Conservation (phyloP, 345 rosid genomes). For the Populus davidiana region DNA sequence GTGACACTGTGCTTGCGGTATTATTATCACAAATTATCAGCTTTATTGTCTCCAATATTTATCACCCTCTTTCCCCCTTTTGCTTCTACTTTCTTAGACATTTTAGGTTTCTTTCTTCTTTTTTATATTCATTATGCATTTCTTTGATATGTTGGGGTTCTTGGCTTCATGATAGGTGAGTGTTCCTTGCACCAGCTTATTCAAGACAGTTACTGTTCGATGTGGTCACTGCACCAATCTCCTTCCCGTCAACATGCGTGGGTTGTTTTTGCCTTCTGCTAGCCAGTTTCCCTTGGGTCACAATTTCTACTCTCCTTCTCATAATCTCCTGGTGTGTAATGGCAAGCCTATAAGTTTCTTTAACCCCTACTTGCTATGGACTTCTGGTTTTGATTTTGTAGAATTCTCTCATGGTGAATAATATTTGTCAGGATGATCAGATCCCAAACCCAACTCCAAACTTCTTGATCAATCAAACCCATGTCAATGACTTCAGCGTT, state of each 20-base stretch:
- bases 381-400: background rate
- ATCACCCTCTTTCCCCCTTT: background rate
- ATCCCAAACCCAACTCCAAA: constrained; percentile 45
- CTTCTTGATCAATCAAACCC: constrained; percentile 22
- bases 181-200: constrained; percentile 91
- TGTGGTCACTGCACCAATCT: constrained; percentile 97
- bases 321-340: constrained; percentile 54
- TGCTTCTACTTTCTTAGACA: background rate
- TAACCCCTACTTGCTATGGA: background rate
- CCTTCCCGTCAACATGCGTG: constrained; percentile 82
- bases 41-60: background rate
- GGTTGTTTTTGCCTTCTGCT: constrained; percentile 58
- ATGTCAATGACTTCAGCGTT: constrained; percentile 42
- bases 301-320: constrained; percentile 61
- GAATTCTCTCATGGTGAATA: background rate
- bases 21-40: background rate
- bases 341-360: background rate
- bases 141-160: background rate
- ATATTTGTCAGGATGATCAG: constrained; percentile 57
- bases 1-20: constrained; percentile 96
- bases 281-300: constrained; percentile 75
- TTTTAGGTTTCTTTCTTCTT: background rate
- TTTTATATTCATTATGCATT: background rate
- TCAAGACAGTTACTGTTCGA: constrained; percentile 94
- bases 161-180: constrained; percentile 54